Conservation (phyloP, 495 filamentous ascomycete species). For the Talaromyces proteolyticus region DNA sequence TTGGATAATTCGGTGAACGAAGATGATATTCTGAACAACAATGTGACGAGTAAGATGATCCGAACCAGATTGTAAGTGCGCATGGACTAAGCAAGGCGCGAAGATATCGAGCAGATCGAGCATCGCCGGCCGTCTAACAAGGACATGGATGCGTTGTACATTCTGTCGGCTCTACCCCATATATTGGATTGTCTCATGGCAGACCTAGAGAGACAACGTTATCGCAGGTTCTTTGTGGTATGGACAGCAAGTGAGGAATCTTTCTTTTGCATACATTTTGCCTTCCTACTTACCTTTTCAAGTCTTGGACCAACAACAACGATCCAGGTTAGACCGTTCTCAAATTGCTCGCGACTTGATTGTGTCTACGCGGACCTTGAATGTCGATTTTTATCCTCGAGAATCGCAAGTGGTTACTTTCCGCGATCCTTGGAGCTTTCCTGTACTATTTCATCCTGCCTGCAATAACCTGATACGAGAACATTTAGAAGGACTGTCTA, state of each 20-base stretch:
- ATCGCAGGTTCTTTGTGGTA: conserved; percentile 67
- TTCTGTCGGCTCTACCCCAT: conserved; percentile 76
- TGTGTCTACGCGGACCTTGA: conserved; percentile 64
- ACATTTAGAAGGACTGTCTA: conserved; percentile 77
- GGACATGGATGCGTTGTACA: conserved; percentile 89
- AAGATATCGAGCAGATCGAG: conserved; percentile 91
- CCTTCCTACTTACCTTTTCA: conserved; percentile 5
- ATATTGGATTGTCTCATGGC: conserved; percentile 91
- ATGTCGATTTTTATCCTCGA: conserved; percentile 80
- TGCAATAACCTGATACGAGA: conserved; percentile 77
- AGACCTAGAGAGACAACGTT: conserved; percentile 78
- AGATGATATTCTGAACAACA: conserved; percentile 92
- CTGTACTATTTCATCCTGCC: conserved; percentile 80
- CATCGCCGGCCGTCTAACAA: conserved; percentile 70
- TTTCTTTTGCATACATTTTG: not conserved
- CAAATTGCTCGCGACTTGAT: conserved; percentile 64
- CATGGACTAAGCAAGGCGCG: conserved; percentile 12
- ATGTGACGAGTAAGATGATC: conserved; percentile 74
- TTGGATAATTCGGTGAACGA: conserved; percentile 84
- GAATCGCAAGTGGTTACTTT: conserved; percentile 92
- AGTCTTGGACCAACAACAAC: conserved; percentile 51
- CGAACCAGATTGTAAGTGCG: not conserved
- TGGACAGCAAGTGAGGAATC: conserved; percentile 70
- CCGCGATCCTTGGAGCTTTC: conserved; percentile 91
- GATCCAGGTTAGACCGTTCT: conserved; percentile 51